Evolutionary conservation across 2,329 filamentous ascomycete species (phyloP).

Genomic region (Trichophyton mentagrophytes): DNA sequence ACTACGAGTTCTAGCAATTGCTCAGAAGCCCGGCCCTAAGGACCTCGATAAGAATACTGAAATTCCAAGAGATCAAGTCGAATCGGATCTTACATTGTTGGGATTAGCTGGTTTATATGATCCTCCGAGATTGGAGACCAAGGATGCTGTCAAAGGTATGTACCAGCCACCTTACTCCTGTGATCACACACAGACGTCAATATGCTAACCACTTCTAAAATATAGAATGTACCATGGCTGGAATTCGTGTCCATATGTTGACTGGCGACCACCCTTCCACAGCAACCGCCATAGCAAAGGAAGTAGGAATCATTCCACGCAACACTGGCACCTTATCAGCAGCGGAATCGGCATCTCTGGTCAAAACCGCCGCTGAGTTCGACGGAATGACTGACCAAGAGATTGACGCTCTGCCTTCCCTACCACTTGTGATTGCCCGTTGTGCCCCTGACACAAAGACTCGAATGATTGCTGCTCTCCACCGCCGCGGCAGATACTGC

Average conservation of each 20-base stretch:
- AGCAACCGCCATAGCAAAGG: constrained; percentile 43
- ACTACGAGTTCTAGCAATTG: constrained; percentile 48
- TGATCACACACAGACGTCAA: neutral
- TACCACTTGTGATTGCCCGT: constrained; percentile 70
- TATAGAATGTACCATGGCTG: constrained; percentile 39
- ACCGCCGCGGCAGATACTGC: constrained; percentile 61
- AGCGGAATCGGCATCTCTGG: constrained; percentile 37
- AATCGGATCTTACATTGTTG: constrained; percentile 43
- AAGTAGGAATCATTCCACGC: constrained; percentile 43
- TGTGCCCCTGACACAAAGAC: constrained; percentile 80
- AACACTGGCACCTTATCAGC: constrained; percentile 34
- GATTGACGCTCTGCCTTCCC: constrained; percentile 54
- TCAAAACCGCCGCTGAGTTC: constrained; percentile 46
- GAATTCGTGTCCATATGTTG: constrained; percentile 46
- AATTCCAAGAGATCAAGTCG: constrained; percentile 37
- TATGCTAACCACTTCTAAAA: constrained; percentile 7
- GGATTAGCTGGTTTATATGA: constrained; percentile 51
- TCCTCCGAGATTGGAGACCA: constrained; percentile 48
- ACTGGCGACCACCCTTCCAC: constrained; percentile 47
- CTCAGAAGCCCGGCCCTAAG: constrained; percentile 25
- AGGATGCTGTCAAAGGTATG: constrained; percentile 37
- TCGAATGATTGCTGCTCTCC: constrained; percentile 78
- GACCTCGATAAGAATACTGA: constrained; percentile 20
- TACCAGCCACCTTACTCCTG: neutral
- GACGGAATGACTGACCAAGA: constrained; percentile 41